Conservation (phyloP, 208 protist genomes). For the Trypanosoma brucei region DNA sequence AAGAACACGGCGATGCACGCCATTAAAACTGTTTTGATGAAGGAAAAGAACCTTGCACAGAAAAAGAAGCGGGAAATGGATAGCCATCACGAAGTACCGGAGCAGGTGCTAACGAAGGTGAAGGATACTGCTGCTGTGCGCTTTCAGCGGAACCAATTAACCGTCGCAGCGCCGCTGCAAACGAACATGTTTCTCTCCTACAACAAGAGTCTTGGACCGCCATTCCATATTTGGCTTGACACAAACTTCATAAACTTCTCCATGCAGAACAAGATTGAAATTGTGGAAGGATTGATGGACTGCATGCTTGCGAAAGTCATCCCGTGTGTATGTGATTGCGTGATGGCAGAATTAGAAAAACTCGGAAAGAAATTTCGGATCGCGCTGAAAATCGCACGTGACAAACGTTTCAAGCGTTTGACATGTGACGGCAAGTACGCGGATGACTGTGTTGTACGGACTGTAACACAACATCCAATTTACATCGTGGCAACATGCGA, state of each 20-base stretch:
- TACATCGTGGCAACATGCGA: constrained; percentile 93
- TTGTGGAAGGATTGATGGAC: constrained; percentile 97
- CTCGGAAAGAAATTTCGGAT: constrained; percentile 95
- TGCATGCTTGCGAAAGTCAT: constrained; percentile 98
- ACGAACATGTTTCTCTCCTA: constrained; percentile 96
- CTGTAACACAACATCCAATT: constrained; percentile 90
- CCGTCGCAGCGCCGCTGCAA: constrained; percentile 46
- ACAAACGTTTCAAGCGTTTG: constrained; percentile 97
- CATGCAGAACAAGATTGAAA: constrained; percentile 99
- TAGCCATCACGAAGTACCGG: constrained; percentile 49
- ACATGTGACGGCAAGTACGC: constrained; percentile 98
- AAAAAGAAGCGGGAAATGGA: constrained; percentile 90
- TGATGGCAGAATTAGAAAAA: constrained; percentile 99
- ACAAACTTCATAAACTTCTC: constrained; percentile 99
- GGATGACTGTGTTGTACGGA: constrained; percentile 98
- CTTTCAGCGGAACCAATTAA: constrained; percentile 64
- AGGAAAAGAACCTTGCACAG: constrained; percentile 74
- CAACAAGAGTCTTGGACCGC: constrained; percentile 97
- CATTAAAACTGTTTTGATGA: constrained; percentile 91
- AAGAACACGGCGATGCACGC: constrained; percentile 63
- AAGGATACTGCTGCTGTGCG: constrained; percentile 68
- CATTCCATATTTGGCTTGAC: constrained; percentile 98
- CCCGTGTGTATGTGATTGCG: constrained; percentile 98
- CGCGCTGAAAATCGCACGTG: constrained; percentile 93
- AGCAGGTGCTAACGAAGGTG: constrained; percentile 25